Conservation (phyloP, 495 filamentous ascomycete genomes). For the Neurospora sp. region DNA sequence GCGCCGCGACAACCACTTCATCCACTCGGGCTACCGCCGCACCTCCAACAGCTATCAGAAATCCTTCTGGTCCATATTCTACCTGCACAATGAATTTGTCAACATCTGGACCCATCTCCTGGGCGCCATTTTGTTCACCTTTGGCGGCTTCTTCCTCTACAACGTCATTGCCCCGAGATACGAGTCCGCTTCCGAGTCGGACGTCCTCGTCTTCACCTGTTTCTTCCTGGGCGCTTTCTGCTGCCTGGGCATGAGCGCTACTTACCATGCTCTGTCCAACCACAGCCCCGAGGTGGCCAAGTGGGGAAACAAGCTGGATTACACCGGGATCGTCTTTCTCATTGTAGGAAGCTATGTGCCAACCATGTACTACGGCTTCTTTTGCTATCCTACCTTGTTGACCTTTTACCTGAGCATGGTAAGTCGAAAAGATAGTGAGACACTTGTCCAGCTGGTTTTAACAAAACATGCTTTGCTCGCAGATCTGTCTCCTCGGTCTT, state of each 20-base stretch:
- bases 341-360: conserved; percentile 85
- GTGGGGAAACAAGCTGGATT: conserved; percentile 61
- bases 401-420: conserved; percentile 67
- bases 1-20: conserved; percentile 38
- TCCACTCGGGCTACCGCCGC: conserved; percentile 30
- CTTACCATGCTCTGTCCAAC: conserved; percentile 42
- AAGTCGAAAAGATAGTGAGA: conserved; percentile 7
- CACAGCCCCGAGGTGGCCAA: conserved; percentile 30
- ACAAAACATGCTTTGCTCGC: not conserved
- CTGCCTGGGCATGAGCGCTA: conserved; percentile 79
- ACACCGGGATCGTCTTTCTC: conserved; percentile 79
- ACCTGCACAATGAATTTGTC: conserved; percentile 75
- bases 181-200: conserved; percentile 47
- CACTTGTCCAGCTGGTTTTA: not conserved
- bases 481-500: conserved; percentile 69
- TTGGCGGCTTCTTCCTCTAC: conserved; percentile 24
- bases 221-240: conserved; percentile 68
- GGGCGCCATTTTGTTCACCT: conserved; percentile 42
- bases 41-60: conserved; percentile 26
- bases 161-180: conserved; percentile 53
- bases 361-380: conserved; percentile 79
- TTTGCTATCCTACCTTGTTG: conserved; percentile 50
- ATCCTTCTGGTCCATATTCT: conserved; percentile 25
- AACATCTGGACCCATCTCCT: conserved; percentile 89
- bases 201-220: conserved; percentile 61